Conservation (phyloP, 768 basidiomycete genomes). For the Podaxis carcinomalis region DNA sequence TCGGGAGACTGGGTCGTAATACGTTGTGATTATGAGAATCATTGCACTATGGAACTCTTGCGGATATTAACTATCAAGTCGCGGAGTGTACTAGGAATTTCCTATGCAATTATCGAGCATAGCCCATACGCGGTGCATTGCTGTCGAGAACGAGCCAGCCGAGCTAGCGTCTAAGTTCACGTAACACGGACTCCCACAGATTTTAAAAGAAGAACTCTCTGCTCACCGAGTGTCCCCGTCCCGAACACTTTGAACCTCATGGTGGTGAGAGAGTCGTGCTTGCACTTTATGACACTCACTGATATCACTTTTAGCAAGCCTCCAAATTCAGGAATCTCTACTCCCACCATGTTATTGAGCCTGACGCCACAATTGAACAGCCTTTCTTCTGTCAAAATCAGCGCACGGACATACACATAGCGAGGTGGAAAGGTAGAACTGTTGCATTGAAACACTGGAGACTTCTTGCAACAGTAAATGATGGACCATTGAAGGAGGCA, state of each 20-base stretch:
- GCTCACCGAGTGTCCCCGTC: too few relatives aligned
- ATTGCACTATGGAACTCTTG: too few relatives aligned
- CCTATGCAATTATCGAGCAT: too few relatives aligned
- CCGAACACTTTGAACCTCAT: not conserved
- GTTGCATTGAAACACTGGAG: constrained; percentile 4
- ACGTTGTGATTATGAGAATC: too few relatives aligned
- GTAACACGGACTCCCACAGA: too few relatives aligned
- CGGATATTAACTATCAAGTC: too few relatives aligned
- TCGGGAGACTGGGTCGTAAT: too few relatives aligned
- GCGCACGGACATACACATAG: not conserved
- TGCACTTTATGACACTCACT: not conserved
- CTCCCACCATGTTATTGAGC: not conserved
- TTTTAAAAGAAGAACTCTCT: too few relatives aligned
- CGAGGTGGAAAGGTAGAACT: not conserved
- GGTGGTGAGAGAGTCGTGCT: not conserved
- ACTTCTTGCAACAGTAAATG: not conserved
- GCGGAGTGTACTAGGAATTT: too few relatives aligned
- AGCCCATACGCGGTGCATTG: too few relatives aligned
- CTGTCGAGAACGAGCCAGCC: too few relatives aligned
- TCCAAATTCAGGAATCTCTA: not conserved
- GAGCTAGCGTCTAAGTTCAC: too few relatives aligned
- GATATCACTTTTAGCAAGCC: not conserved
- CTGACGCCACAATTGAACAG: not conserved
- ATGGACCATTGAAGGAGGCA: not conserved
- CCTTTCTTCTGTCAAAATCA: not conserved